Evolutionary conservation across 2,329 filamentous ascomycete genomes (phyloP).

Genomic region (Paecilomyces sp.): DNA sequence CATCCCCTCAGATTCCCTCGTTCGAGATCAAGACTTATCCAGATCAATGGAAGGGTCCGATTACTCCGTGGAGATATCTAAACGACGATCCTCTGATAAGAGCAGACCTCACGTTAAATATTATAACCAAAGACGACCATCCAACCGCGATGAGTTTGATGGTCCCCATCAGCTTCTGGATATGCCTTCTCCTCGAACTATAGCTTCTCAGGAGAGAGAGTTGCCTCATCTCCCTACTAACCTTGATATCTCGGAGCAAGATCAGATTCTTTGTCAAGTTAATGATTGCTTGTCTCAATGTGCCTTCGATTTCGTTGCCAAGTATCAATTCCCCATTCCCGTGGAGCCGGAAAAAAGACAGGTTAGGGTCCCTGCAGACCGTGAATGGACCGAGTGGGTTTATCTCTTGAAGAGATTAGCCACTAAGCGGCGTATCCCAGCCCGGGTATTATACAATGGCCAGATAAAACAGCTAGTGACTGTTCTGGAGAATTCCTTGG

Average conservation of each 20-base stretch:
- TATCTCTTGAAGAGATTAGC: constrained; percentile 78
- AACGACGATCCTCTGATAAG: constrained; percentile 24
- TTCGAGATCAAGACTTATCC: constrained; percentile 25
- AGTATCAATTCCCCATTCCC: constrained; percentile 85
- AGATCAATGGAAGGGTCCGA: constrained; percentile 26
- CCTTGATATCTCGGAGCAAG: constrained; percentile 75
- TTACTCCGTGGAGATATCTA: constrained; percentile 29
- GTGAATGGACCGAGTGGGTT: constrained; percentile 90
- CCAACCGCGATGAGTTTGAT: constrained; percentile 83
- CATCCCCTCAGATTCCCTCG: constrained; percentile 21
- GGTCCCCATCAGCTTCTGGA: constrained; percentile 77
- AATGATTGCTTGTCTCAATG: constrained; percentile 80
- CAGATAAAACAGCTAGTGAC: constrained; percentile 90
- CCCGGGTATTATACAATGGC: constrained; percentile 75
- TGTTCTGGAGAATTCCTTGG: constrained; percentile 77
- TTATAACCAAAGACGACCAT: constrained; percentile 57
- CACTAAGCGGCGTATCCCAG: constrained; percentile 78
- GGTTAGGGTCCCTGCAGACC: constrained; percentile 65
- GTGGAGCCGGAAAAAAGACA: constrained; percentile 75
- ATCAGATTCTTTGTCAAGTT: constrained; percentile 69
- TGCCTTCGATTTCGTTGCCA: constrained; percentile 83
- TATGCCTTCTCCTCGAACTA: constrained; percentile 61
- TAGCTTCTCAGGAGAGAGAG: constrained; percentile 71
- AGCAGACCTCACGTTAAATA: constrained; percentile 25
- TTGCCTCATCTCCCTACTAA: constrained; percentile 77